These are phyloP conservation scores for Boletus vinaceobasis DNA, from an alignment of 768 basidiomycete species.

Conservation along the genomic window DNA sequence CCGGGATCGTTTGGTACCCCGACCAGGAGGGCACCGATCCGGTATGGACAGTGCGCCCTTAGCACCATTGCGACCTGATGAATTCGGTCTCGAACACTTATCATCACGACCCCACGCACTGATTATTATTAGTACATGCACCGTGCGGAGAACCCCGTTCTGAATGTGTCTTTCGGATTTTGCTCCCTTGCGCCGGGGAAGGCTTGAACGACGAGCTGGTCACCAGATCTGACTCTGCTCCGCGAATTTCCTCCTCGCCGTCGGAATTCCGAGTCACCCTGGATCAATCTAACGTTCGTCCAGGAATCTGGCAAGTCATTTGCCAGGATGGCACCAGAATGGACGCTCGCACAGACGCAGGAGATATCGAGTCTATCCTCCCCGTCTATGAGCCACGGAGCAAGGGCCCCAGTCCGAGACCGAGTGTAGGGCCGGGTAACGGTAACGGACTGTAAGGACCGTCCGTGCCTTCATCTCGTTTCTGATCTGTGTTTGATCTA, in stretches of 20 bases:
- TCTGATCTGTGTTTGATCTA: neutral
- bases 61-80: neutral
- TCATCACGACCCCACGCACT: neutral
- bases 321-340: constrained; percentile 11
- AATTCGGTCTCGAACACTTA: neutral
- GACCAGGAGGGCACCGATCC: neutral
- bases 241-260: neutral
- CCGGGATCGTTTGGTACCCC: too few species aligned
- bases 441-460: neutral
- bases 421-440: neutral
- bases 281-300: constrained; percentile 12
- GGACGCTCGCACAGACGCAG: neutral
- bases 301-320: constrained; percentile 24
- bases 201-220: neutral
- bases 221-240: neutral
- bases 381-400: constrained; percentile 20
- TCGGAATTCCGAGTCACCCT: constrained; percentile 8
- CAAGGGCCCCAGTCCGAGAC: neutral
- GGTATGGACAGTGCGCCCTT: neutral
- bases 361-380: constrained; percentile 15
- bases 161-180: neutral
- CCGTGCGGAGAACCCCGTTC: neutral
- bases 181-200: neutral
- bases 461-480: neutral
- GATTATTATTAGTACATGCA: neutral